Conservation (phyloP, 2,329 filamentous ascomycete genomes). For the Fusarium fujikuroi region DNA sequence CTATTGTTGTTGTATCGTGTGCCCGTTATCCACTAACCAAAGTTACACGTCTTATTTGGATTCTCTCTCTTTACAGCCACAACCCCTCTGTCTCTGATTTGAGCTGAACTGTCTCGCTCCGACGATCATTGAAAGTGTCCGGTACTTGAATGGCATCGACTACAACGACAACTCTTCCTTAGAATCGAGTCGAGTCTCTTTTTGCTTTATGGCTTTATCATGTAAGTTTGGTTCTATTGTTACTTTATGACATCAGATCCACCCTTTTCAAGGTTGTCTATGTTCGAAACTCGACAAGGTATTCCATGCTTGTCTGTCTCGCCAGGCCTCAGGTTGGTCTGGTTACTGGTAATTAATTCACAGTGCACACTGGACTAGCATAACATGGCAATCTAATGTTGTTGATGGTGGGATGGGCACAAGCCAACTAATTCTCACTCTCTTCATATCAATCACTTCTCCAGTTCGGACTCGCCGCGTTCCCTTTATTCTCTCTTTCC, state of each 20-base stretch:
- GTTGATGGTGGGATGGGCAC: slow-evolving; percentile 33
- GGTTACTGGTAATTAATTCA: slow-evolving; percentile 30
- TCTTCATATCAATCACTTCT: slow-evolving; percentile 15
- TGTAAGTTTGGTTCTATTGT: slow-evolving; percentile 23
- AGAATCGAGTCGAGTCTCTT: not conserved
- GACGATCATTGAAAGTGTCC: slow-evolving; percentile 18
- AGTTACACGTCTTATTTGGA: slow-evolving; percentile 19
- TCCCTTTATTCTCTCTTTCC: slow-evolving; percentile 5
- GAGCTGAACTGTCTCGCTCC: not conserved
- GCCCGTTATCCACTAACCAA: slow-evolving; percentile 1
- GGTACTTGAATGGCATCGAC: slow-evolving; percentile 3
- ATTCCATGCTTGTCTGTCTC: slow-evolving; percentile 18
- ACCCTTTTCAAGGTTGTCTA: slow-evolving; percentile 3
- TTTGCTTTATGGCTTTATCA: slow-evolving; percentile 34
- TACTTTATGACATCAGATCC: slow-evolving; percentile 33
- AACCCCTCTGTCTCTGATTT: slow-evolving; percentile 12
- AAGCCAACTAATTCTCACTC: slow-evolving; percentile 23
- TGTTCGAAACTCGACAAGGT: slow-evolving; percentile 22
- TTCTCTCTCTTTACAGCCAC: not conserved
- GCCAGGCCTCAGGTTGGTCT: slow-evolving; percentile 31
- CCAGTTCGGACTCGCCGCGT: slow-evolving; percentile 24
- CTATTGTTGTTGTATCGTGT: slow-evolving; percentile 13
- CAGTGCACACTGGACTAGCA: slow-evolving; percentile 24
- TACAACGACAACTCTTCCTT: slow-evolving; percentile 2
- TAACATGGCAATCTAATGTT: slow-evolving; percentile 39